Evolutionary conservation across 306 rosid species (phyloP), one percentile per base, ranked within the genome.

Genomic region (Ormosia emarginata): DNA sequence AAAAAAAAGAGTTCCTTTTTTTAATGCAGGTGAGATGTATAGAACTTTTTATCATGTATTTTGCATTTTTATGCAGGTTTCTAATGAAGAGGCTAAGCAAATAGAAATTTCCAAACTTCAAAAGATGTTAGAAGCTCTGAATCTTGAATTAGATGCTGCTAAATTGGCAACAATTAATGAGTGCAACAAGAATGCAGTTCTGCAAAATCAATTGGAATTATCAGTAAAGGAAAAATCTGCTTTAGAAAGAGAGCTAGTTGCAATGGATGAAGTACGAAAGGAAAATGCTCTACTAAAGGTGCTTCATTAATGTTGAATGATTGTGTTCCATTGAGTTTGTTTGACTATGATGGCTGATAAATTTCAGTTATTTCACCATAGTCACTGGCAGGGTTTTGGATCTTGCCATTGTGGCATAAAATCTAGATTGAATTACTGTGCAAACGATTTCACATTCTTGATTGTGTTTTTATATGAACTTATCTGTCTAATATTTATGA

Each of bases 171-270:
- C 96, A 82, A 92, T 95, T 62, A 93, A 95, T 75, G 99, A 95
- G 86, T 95, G 92, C 88, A 93, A 95, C 89, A 95, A 92, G 90
- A 95, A 90, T 86, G 97, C 92, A 12, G 91, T 91, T 87, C 88
- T 95, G 79, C 92, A 92, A 79, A 93, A 91, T 88, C 99, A 92
- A 88, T 71, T 93, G 83, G 98, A 90, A 56, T 83, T 92, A 82
- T 90, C 93, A 8, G 47, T 75, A 14, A 95, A 93, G 85, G 99
- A 90, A 85, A 95, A 90, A 88, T 86, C 83, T 39, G 90, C 92
- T 74, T 81, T 95, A 74, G 91, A 90, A 87, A 88, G 97, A 85
- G 99, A 93, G 82, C 91, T 90, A 69, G 61, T 74, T 75, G 83
- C 84, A 40, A 86, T 89, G 88, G 91, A 91, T 61, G 94, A 90